These are phyloP conservation scores for Ceratobasidium sp. DNA, from an alignment of 1,284 basidiomycete genomes.

Conservation along the genomic window DNA sequence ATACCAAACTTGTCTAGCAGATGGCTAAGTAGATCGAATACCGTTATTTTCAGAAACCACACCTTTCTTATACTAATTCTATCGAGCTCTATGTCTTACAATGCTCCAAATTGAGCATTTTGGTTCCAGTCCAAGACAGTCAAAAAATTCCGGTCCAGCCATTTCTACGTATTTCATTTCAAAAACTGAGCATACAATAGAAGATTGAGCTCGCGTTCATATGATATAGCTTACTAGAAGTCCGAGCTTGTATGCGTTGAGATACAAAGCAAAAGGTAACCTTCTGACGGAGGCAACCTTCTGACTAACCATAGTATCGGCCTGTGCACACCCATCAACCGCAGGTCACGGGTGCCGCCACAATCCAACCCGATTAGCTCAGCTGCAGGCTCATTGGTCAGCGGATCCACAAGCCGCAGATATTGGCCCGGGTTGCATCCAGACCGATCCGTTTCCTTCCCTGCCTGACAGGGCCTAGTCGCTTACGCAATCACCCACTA, in stretches of 20 bases:
- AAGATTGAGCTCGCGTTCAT: background rate
- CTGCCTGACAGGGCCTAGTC: too few species aligned
- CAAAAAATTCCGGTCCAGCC: background rate
- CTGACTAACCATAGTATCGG: slow-evolving; percentile 5
- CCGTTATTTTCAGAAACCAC: background rate
- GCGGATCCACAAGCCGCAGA: too few species aligned
- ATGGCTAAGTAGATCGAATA: background rate
- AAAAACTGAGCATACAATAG: background rate
- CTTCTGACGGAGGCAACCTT: background rate
- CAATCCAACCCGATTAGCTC: too few species aligned
- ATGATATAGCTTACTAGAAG: background rate
- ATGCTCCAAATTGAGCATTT: background rate
- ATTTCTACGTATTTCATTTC: background rate
- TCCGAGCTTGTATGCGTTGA: background rate
- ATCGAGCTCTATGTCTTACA: background rate
- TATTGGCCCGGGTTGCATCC: too few species aligned
- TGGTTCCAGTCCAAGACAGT: background rate
- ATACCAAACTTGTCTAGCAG: background rate
- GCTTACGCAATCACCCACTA: too few species aligned
- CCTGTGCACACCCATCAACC: too few species aligned
- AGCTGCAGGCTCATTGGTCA: too few species aligned
- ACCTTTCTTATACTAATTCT: background rate
- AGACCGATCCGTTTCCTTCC: too few species aligned
- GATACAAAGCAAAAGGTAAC: background rate
- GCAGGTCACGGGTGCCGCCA: too few species aligned